Conservation (phyloP, 2,329 filamentous ascomycete species). For the Fusarium virguliforme region DNA sequence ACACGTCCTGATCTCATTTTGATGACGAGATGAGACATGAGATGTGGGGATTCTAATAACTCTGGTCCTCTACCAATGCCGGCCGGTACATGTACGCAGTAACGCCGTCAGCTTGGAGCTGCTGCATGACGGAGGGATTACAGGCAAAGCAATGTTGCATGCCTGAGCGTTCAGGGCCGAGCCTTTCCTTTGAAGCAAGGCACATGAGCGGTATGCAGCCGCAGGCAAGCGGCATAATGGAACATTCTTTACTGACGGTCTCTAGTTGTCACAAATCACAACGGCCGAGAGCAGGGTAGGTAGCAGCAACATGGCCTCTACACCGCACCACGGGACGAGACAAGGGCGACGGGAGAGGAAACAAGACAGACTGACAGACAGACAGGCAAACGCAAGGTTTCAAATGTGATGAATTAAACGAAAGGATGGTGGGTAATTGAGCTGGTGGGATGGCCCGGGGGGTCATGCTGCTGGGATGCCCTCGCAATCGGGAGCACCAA, state of each 20-base stretch:
- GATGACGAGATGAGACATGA: conserved; percentile 24
- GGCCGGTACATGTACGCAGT: conserved; percentile 11
- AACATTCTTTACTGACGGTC: conserved; percentile 2
- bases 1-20: conserved; percentile 22
- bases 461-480: conserved; percentile 25
- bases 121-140: conserved; percentile 28
- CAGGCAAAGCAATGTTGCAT: conserved; percentile 36
- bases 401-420: conserved; percentile 37
- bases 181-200: conserved; percentile 14
- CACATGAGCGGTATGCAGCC: conserved; percentile 6
- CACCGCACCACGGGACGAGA: conserved; percentile 16
- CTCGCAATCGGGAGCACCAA: conserved; percentile 45
- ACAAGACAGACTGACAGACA: conserved; percentile 16
- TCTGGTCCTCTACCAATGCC: conserved; percentile 21
- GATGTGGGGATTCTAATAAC: conserved; percentile 21
- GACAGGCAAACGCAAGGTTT: conserved; percentile 22
- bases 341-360: conserved; percentile 35
- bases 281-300: conserved; percentile 15
- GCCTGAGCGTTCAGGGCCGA: conserved; percentile 15
- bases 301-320: conserved; percentile 7
- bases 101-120: conserved; percentile 7
- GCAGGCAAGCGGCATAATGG: conserved; percentile 13
- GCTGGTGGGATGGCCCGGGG: conserved; percentile 33
- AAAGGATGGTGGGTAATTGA: conserved; percentile 28
- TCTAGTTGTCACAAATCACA: background rate